Evolutionary conservation across 345 rosid species (phyloP).

Genomic region (Populus pruinosa): DNA sequence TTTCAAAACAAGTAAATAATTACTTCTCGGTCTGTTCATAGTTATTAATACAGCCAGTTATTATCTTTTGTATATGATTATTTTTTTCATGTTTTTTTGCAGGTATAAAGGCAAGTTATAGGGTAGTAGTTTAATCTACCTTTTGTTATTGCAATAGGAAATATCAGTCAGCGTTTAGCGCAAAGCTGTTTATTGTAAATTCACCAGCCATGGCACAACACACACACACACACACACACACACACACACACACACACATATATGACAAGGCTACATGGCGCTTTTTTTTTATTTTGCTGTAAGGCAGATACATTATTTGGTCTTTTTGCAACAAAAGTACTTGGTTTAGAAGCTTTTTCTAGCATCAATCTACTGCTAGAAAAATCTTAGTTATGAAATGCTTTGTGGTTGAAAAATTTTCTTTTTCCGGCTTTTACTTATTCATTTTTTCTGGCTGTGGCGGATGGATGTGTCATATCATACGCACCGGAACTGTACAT

Average conservation of each 20-base stretch:
- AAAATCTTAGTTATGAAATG: too few species aligned
- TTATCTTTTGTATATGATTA: neutral
- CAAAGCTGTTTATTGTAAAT: constrained; percentile 20
- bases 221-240: too few species aligned
- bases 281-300: constrained; percentile 11
- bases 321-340: neutral
- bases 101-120: constrained; percentile 32
- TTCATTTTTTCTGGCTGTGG: too few species aligned
- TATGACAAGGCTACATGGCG: neutral
- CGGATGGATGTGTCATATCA: too few species aligned
- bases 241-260: neutral
- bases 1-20: too few species aligned
- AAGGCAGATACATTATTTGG: neutral
- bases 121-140: constrained; percentile 22
- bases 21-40: too few species aligned
- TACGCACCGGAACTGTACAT: too few species aligned
- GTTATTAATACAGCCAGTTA: neutral
- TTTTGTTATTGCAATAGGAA: constrained; percentile 14
- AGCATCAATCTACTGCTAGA: too few species aligned
- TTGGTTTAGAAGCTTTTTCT: neutral
- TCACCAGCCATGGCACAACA: constrained; percentile 19
- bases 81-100: constrained; percentile 6
- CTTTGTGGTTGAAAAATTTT: too few species aligned
- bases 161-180: constrained; percentile 15
- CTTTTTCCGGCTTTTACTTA: too few species aligned